Percentiles rank a stretch among this genome's conserved stretches.
Evolutionary conservation across 2,329 filamentous ascomycete species (phyloP).

Genomic region (Dendrostoma leiphaemia): DNA sequence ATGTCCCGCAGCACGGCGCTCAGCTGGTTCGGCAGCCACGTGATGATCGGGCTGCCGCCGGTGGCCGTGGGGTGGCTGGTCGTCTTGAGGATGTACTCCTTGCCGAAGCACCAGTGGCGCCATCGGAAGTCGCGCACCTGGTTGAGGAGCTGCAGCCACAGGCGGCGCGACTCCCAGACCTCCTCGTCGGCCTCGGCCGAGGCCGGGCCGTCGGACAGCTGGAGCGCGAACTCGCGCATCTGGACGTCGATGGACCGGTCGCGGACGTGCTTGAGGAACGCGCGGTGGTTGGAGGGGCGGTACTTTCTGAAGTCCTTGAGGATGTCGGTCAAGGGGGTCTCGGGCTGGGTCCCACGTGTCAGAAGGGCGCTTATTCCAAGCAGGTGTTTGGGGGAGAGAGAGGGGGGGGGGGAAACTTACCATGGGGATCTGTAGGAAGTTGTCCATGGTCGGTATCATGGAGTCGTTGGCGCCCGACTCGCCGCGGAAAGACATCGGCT

Average conservation of each 20-base stretch:
- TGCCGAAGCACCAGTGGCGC: constrained; percentile 82
- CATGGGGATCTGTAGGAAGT: constrained; percentile 83
- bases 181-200: constrained; percentile 33
- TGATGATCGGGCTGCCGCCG: constrained; percentile 78
- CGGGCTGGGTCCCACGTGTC: too few species aligned
- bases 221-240: constrained; percentile 59
- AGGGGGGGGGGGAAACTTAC: neutral
- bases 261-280: constrained; percentile 74
- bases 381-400: neutral
- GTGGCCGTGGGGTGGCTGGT: constrained; percentile 76
- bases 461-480: constrained; percentile 93
- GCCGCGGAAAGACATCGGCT: constrained; percentile 80
- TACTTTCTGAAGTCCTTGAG: constrained; percentile 87
- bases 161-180: constrained; percentile 52
- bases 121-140: constrained; percentile 80
- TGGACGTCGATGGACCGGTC: constrained; percentile 46
- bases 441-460: constrained; percentile 89
- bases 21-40: constrained; percentile 81
- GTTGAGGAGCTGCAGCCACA: constrained; percentile 66
- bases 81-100: constrained; percentile 80
- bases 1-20: constrained; percentile 72
- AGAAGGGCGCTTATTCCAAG: too few species aligned
- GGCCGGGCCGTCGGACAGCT: constrained; percentile 19
- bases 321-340: constrained; percentile 85
- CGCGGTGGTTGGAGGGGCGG: constrained; percentile 82